Conservation (phyloP, 306 rosid species). For the Delonix regia region DNA sequence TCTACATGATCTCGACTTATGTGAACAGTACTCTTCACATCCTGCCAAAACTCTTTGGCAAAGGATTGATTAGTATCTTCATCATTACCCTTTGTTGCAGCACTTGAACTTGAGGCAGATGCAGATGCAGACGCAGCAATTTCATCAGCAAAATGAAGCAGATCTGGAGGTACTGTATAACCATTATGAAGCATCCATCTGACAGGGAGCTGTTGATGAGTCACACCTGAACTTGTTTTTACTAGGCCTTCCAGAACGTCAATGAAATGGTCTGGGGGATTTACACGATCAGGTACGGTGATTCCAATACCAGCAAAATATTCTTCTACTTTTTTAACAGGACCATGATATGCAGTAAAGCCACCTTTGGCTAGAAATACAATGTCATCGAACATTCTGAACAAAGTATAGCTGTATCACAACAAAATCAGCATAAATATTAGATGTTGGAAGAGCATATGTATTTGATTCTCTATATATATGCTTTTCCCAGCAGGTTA, state of each 20-base stretch:
- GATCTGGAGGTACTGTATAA: slow-evolving; percentile 71
- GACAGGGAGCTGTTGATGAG: slow-evolving; percentile 68
- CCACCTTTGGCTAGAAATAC: slow-evolving; percentile 87
- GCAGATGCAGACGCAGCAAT: slow-evolving; percentile 46
- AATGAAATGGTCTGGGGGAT: slow-evolving; percentile 87
- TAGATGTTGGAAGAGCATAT: slow-evolving; percentile 22
- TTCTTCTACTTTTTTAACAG: slow-evolving; percentile 81
- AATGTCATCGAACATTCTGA: slow-evolving; percentile 85
- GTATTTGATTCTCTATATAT: slow-evolving; percentile 9
- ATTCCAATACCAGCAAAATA: slow-evolving; percentile 79
- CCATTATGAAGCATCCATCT: slow-evolving; percentile 90
- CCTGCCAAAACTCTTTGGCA: slow-evolving; percentile 68
- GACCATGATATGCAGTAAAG: slow-evolving; percentile 77
- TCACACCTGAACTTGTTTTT: slow-evolving; percentile 59
- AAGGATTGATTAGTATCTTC: slow-evolving; percentile 51
- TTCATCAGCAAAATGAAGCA: slow-evolving; percentile 67
- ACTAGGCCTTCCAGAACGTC: slow-evolving; percentile 80
- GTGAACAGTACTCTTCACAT: slow-evolving; percentile 59
- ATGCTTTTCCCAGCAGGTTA: not conserved
- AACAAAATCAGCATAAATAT: slow-evolving; percentile 31
- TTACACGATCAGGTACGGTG: slow-evolving; percentile 72
- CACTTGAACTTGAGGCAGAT: slow-evolving; percentile 40
- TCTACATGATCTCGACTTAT: slow-evolving; percentile 46
- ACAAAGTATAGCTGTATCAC: slow-evolving; percentile 67
- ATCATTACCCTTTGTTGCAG: slow-evolving; percentile 26